Evolutionary conservation across 2,329 filamentous ascomycete genomes (phyloP).

Genomic region (Cladorrhinum sp.): DNA sequence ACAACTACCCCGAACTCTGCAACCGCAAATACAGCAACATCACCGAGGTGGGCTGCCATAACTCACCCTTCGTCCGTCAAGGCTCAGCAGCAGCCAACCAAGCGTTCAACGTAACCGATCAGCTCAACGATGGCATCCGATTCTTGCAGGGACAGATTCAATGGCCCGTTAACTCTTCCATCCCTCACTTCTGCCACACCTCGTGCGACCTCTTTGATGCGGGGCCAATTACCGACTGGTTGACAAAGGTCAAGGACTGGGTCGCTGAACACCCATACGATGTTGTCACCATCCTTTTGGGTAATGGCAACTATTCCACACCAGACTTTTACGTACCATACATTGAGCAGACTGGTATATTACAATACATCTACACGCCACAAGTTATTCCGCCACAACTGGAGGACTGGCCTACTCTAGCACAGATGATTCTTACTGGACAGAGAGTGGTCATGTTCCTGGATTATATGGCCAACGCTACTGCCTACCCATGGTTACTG

Average conservation of each 20-base stretch:
- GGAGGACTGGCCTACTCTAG: slow-evolving; percentile 80
- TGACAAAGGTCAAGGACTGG: slow-evolving; percentile 68
- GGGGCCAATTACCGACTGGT: slow-evolving; percentile 72
- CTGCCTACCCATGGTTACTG: slow-evolving; percentile 74
- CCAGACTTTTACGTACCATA: slow-evolving; percentile 63
- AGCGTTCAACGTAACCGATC: slow-evolving; percentile 60
- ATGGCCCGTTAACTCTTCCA: slow-evolving; percentile 48
- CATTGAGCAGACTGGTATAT: slow-evolving; percentile 69
- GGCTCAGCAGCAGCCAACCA: slow-evolving; percentile 78
- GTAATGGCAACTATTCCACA: slow-evolving; percentile 73
- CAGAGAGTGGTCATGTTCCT: slow-evolving; percentile 77
- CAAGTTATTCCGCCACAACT: slow-evolving; percentile 66
- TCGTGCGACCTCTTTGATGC: slow-evolving; percentile 78
- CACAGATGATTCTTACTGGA: slow-evolving; percentile 67
- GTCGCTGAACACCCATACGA: slow-evolving; percentile 76
- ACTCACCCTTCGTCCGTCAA: slow-evolving; percentile 70
- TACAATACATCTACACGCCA: slow-evolving; percentile 71
- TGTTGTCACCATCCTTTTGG: slow-evolving; percentile 81
- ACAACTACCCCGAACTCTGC: slow-evolving; percentile 76
- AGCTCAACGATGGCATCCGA: slow-evolving; percentile 74
- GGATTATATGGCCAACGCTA: slow-evolving; percentile 81
- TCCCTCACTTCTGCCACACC: slow-evolving; percentile 78
- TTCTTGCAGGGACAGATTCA: slow-evolving; percentile 64
- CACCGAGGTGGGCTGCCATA: slow-evolving; percentile 74
- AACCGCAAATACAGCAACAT: slow-evolving; percentile 75